These are phyloP conservation scores for Endocarpon pusillum DNA, from an alignment of 495 filamentous ascomycete species.

Conservation along the genomic window DNA sequence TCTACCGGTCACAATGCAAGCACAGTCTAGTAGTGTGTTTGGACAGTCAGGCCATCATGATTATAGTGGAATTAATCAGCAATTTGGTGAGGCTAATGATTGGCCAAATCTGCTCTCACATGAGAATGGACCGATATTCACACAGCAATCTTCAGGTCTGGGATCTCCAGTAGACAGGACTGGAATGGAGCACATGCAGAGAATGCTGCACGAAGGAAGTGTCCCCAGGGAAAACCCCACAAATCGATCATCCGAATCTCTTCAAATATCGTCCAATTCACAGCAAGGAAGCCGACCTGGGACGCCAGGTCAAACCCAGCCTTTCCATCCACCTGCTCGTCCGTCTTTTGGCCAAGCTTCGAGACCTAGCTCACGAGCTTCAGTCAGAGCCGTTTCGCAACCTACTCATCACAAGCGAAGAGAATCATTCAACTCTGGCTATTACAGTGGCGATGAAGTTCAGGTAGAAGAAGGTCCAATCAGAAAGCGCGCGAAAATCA, in stretches of 20 bases:
- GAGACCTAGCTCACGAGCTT: conserved; percentile 1
- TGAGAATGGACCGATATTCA: too few relatives aligned
- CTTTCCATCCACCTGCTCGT: background rate
- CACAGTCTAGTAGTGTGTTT: conserved; percentile 45
- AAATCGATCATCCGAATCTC: conserved; percentile 15
- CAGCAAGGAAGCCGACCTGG: conserved; percentile 19
- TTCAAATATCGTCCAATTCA: conserved; percentile 20
- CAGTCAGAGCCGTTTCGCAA: conserved; percentile 15
- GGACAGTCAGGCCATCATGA: conserved; percentile 52
- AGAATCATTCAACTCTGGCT: conserved; percentile 36
- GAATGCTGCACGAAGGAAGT: conserved; percentile 28
- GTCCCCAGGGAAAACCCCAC: conserved; percentile 25
- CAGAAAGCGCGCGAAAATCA: conserved; percentile 60
- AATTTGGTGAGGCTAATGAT: conserved; percentile 48
- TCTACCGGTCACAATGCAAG: conserved; percentile 60
- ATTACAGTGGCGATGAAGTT: conserved; percentile 50
- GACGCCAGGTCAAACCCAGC: conserved; percentile 19
- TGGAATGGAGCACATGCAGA: conserved; percentile 35
- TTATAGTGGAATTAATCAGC: conserved; percentile 43
- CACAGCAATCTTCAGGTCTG: conserved; percentile 12
- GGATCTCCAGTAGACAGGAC: conserved; percentile 32
- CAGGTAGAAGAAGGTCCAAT: conserved; percentile 39
- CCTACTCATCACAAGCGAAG: conserved; percentile 14
- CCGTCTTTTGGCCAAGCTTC: conserved; percentile 22
- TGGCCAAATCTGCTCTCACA: conserved; percentile 37